These are phyloP conservation scores for Aspergillus sp. DNA, from an alignment of 2,329 filamentous ascomycete genomes.

Conservation along the genomic window DNA sequence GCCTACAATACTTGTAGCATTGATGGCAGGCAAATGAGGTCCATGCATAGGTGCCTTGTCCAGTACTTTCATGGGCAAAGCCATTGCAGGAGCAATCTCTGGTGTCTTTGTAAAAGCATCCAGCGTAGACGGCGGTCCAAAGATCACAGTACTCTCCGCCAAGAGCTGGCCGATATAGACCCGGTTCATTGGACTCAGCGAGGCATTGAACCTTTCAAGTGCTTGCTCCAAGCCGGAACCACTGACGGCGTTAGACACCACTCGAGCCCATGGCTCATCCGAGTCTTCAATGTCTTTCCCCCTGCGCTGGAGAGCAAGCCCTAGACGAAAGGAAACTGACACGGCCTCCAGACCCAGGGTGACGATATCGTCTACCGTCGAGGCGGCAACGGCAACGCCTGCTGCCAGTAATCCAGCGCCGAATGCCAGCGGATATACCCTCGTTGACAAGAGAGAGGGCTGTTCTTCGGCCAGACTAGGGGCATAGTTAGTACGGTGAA, in stretches of 20 bases:
- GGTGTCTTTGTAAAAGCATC: background rate
- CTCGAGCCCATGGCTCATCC: background rate
- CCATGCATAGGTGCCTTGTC: background rate
- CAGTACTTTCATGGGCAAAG: background rate
- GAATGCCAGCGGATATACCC: background rate
- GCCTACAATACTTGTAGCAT: background rate
- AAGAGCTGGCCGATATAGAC: background rate
- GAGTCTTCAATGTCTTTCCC: background rate
- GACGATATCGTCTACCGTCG: background rate
- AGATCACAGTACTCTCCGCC: background rate
- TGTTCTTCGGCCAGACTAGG: conserved; percentile 1
- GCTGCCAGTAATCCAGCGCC: conserved; percentile 2
- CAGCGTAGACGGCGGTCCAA: background rate
- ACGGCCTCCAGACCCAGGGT: background rate
- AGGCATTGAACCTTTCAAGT: background rate
- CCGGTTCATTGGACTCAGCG: background rate
- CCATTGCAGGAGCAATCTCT: background rate
- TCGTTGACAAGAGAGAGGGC: background rate
- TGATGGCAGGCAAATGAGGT: background rate
- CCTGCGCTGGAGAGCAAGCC: background rate
- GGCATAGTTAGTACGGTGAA: background rate
- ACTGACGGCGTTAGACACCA: background rate
- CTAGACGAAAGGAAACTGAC: background rate
- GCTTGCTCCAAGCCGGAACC: background rate
- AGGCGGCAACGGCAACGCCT: background rate